A percentile compares a stretch with the other conserved stretches of the same genome.
Conservation (phyloP, 2,329 filamentous ascomycete species). For the Cercospora sp. region DNA sequence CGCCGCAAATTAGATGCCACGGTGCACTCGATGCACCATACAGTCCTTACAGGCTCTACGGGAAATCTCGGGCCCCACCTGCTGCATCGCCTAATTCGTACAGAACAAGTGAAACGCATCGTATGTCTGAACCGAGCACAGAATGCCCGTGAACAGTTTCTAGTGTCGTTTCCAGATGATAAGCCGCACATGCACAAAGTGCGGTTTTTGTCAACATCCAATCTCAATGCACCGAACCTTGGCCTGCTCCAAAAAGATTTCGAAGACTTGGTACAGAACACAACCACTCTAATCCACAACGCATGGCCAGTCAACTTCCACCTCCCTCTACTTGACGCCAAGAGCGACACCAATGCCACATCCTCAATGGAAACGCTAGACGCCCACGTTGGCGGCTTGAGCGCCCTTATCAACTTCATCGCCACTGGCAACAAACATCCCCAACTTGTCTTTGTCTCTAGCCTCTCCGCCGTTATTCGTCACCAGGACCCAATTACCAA, state of each 20-base stretch:
- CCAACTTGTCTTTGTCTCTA: slow-evolving; percentile 4
- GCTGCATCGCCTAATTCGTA: slow-evolving; percentile 35
- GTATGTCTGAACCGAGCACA: slow-evolving; percentile 36
- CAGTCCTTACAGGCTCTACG: slow-evolving; percentile 43
- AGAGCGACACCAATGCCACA: slow-evolving; percentile 23
- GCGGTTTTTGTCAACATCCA: slow-evolving; percentile 7
- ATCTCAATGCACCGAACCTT: slow-evolving; percentile 29
- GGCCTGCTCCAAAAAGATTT: slow-evolving; percentile 30
- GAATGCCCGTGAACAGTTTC: slow-evolving; percentile 22
- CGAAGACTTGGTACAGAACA: slow-evolving; percentile 24
- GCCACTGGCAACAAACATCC: slow-evolving; percentile 1
- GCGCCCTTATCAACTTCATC: slow-evolving; percentile 21
- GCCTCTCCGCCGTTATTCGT: not conserved
- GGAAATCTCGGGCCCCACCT: slow-evolving; percentile 42
- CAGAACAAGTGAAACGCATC: slow-evolving; percentile 29
- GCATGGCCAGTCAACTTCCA: slow-evolving; percentile 45
- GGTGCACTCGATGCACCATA: slow-evolving; percentile 1
- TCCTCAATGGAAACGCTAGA: not conserved
- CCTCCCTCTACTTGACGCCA: slow-evolving; percentile 35
- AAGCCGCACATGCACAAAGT: not conserved
- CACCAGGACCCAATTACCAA: not conserved
- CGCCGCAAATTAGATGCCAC: not conserved
- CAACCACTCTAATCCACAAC: slow-evolving; percentile 40
- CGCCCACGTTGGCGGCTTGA: not conserved
- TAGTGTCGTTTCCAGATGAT: slow-evolving; percentile 23